Evolutionary conservation across 495 filamentous ascomycete species (phyloP), one percentile per base, ranked within the genome.

Genomic region (Daldinia decipiens): DNA sequence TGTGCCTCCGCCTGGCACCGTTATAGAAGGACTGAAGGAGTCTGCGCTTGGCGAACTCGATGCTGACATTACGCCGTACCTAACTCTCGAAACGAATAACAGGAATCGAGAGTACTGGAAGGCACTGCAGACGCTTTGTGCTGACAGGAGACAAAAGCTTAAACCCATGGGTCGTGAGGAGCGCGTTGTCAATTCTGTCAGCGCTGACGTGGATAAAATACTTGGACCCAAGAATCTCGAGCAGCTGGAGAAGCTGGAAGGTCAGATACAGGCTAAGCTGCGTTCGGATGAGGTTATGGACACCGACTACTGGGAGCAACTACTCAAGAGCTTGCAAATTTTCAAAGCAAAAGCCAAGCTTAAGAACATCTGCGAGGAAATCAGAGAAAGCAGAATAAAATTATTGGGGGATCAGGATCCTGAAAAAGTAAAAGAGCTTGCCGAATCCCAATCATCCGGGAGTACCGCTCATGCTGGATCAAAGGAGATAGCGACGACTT

Each of bases 261-360:
- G 82, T 59, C 93, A 97, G 78, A 94, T 99, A 71, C 87, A 86
- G 69, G 81, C 82, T 8, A 99, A 98, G 79, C 78, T 99, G 40
- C 84, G 90, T 45, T 95, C 93, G 12, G 90, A 97, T 69, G 94
- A 98, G 76, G 91, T 92, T 9, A 93, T 98, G 74, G 96, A 99
- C 81, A 92, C 91, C 4, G 95, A 99, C 77, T 99, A 98, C 78
- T 99, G 95, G 95, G 93, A 97, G 71, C 92, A 96, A 73, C 85
- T 99, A 2, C 83, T 98, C 53, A 88, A 90, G 68, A 97, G 91
- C 74, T 81, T 99, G 43, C 83, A 90, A 13, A 89, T 97, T 3
- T 97, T 91, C 88, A 98, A 98, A 79, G 93, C 95, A 5, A 93
- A 92, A 75, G 93, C 95, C 2, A 92, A 91, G 73, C 80, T 99